Base-by-base conservation (phyloP, 768 basidiomycete genomes). In the Leccinum arenicola region DNA sequence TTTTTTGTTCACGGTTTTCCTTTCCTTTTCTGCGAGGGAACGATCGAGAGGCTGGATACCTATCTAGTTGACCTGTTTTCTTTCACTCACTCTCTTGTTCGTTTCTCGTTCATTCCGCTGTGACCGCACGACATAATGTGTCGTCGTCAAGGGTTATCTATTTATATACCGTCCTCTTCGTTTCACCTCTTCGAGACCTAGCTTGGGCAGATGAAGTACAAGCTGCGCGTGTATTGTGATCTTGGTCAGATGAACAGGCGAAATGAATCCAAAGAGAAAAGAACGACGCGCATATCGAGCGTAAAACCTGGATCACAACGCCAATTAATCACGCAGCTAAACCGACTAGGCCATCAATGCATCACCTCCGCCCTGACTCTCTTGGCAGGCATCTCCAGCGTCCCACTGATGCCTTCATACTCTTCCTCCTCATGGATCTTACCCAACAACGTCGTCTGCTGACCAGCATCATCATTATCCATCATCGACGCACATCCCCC, bases 381-480 rank as follows among this genome's bases (percentile, higher is more conserved):
- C 63, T 73, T 74, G 6, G 64, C 66, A 0, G 71, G 73, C 47
- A 66, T 66, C 47, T 66, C 71, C 35, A 66, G 12, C 10, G 36
- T 55, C 21, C 50, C 54, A 3, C 45, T 55, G 25, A 50, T 60
- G n/a, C 63, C 69, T 17, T 73, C 71, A 56, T 73, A 73, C 35
- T 73, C 71, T 51, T 73, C 71, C 54, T 73, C 71, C 40, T 72
- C 67, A 50, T 60, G 61, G 57, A 71, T 55, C 19, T 19, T 61
- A 38, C 54, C 58, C 0, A 78, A 61, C 61, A 74, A 49, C 23
- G 48, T 50, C 4, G 38, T 40, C 14, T 40, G 38, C 38, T 40
- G 38, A 40, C 38, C 38, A 17, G 38, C 38, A n/a, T 40, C 38
- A n/a, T 40, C 38, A n/a, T 40, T 9, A 40, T 40, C 40, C 50